A percentile compares a stretch with the other conserved stretches of the same genome.
phyloP scores from a whole-genome alignment of 78 protist genomes.

The Dictyostelium intermedium region DNA sequence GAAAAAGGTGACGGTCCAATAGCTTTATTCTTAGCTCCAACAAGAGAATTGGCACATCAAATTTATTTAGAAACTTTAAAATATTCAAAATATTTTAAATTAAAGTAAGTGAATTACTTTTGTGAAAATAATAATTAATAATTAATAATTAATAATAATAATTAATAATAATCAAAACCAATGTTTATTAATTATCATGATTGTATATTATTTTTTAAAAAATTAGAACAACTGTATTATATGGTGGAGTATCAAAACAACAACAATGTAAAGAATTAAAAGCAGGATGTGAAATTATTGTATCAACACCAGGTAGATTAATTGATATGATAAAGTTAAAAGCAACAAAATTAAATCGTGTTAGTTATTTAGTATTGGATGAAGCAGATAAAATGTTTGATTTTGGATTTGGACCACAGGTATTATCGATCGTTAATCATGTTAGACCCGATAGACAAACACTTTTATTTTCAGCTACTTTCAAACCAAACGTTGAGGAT shows the following conservation, averaged over 20 bases:
- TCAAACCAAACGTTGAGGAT: slow-evolving; percentile 81
- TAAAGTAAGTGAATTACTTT: slow-evolving; percentile 4
- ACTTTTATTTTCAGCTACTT: slow-evolving; percentile 93
- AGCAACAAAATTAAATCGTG: slow-evolving; percentile 91
- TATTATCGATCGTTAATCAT: slow-evolving; percentile 68
- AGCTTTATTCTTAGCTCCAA: slow-evolving; percentile 90
- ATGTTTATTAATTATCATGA: too few species aligned
- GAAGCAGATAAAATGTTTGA: slow-evolving; percentile 96
- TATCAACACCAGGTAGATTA: slow-evolving; percentile 92
- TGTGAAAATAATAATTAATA: not conserved
- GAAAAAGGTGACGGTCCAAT: slow-evolving; percentile 89
- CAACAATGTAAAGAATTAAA: slow-evolving; percentile 83
- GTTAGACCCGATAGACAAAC: slow-evolving; percentile 91
- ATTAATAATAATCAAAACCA: not conserved
- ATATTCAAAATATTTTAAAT: slow-evolving; percentile 36
- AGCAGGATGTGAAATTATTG: slow-evolving; percentile 80
- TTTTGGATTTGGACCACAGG: slow-evolving; percentile 92
- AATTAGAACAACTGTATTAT: slow-evolving; percentile 61
- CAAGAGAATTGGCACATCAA: slow-evolving; percentile 90
- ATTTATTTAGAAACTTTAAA: slow-evolving; percentile 58
- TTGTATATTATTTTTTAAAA: not conserved
- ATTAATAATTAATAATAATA: not conserved
- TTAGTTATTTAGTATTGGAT: slow-evolving; percentile 90
- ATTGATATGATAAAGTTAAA: slow-evolving; percentile 94
- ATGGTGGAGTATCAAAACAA: slow-evolving; percentile 87